Percentiles rank a stretch among this genome's conserved stretches.
Evolutionary conservation across 2,329 filamentous ascomycete genomes (phyloP).

Genomic region (Ophiostoma sp.): DNA sequence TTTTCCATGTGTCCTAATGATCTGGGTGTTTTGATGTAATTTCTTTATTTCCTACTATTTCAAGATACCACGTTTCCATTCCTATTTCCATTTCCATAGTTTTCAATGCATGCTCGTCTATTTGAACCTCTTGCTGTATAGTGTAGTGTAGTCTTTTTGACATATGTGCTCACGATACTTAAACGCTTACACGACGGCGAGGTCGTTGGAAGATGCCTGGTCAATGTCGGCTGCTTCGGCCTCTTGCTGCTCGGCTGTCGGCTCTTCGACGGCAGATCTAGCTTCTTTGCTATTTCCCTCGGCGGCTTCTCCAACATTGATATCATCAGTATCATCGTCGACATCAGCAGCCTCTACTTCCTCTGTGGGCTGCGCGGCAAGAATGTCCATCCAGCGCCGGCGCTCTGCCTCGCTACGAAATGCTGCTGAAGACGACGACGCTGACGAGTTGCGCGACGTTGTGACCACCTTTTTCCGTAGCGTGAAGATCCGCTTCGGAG

Average conservation of each 20-base stretch:
- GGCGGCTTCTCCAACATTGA: not conserved
- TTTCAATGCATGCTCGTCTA: not conserved
- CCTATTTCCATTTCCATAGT: not conserved
- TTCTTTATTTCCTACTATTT: not conserved
- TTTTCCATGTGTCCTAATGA: not conserved
- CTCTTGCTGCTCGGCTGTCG: not conserved
- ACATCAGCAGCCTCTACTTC: not conserved
- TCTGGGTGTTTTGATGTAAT: not conserved
- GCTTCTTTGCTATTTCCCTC: too few relatives aligned
- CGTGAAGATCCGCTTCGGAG: constrained; percentile 5
- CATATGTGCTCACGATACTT: too few relatives aligned
- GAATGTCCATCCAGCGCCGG: constrained; percentile 18
- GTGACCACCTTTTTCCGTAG: constrained; percentile 17
- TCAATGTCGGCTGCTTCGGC: too few relatives aligned
- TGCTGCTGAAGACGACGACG: not conserved
- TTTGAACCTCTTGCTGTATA: too few relatives aligned
- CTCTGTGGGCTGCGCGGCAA: constrained; percentile 17
- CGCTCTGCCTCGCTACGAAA: constrained; percentile 4
- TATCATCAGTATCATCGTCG: not conserved
- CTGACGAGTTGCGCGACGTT: not conserved
- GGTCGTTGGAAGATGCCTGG: too few relatives aligned
- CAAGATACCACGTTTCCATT: constrained; percentile 10
- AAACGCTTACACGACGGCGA: too few relatives aligned
- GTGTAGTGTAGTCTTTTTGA: too few relatives aligned
- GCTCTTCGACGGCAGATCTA: not conserved